Percentiles rank a stretch among this genome's conserved stretches.
Evolutionary conservation across 257 asterid species (phyloP).

Genomic region (Solanum etuberosum): DNA sequence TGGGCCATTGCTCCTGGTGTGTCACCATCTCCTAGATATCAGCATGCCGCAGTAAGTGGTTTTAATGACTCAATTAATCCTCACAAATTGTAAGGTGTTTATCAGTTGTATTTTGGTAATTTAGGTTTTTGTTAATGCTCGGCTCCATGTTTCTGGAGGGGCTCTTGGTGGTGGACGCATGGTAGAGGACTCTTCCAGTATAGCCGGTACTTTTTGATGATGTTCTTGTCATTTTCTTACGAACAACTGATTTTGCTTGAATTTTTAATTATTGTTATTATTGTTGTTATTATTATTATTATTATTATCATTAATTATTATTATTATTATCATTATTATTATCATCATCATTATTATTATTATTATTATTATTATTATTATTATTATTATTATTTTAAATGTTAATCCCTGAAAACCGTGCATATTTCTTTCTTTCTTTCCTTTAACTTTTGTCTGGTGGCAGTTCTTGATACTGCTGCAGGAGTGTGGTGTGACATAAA

Average conservation of each 20-base stretch:
- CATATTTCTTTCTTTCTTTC: not conserved
- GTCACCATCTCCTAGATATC: slow-evolving; percentile 97
- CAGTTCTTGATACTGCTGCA: slow-evolving; percentile 98
- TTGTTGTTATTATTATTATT: not conserved
- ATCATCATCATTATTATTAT: not conserved
- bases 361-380: not conserved
- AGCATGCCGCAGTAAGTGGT: slow-evolving; percentile 94
- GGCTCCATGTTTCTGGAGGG: slow-evolving; percentile 98
- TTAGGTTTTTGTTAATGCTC: slow-evolving; percentile 96
- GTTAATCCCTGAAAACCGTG: not conserved
- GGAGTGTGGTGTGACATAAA: slow-evolving; percentile 99
- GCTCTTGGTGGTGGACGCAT: slow-evolving; percentile 99
- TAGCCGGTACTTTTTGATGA: slow-evolving; percentile 52
- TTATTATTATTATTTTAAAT: not conserved
- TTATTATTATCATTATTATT: not conserved
- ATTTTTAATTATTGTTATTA: not conserved
- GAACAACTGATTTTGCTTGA: not conserved
- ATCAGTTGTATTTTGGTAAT: not conserved
- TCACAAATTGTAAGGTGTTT: not conserved
- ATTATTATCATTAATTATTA: not conserved
- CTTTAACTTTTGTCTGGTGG: not conserved
- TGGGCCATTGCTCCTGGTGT: slow-evolving; percentile 99
- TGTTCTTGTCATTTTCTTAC: not conserved
- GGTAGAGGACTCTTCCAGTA: slow-evolving; percentile 99
- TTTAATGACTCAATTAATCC: not conserved